These are phyloP conservation scores for Penicillium alfredii DNA, from an alignment of 495 filamentous ascomycete species.

Conservation along the genomic window DNA sequence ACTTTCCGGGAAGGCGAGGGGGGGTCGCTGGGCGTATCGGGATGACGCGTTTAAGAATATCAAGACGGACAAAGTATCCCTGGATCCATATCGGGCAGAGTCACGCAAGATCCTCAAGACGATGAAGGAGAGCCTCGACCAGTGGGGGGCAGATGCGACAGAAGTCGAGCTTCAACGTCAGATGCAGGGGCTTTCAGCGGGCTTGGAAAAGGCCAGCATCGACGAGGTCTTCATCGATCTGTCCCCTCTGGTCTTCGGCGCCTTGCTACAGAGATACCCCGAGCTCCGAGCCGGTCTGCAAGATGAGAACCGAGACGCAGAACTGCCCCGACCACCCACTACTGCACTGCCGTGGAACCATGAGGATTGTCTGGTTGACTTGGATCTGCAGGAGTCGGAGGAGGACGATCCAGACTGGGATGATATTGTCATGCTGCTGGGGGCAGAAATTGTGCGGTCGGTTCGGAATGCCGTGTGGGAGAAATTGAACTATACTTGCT, in stretches of 20 bases:
- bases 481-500: conserved; percentile 79
- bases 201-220: conserved; percentile 85
- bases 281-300: conserved; percentile 59
- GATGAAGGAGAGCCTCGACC: conserved; percentile 66
- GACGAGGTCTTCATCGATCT: conserved; percentile 92
- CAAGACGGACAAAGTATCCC: conserved; percentile 80
- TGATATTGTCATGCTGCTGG: conserved; percentile 80
- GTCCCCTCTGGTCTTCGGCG: conserved; percentile 69
- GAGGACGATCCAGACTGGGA: conserved; percentile 92
- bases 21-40: conserved; percentile 77
- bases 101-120: conserved; percentile 73
- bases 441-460: conserved; percentile 78
- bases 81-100: conserved; percentile 88
- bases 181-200: conserved; percentile 45
- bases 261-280: conserved; percentile 72
- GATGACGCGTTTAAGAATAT: conserved; percentile 71
- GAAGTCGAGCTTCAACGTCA: conserved; percentile 34
- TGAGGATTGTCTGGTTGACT: conserved; percentile 66
- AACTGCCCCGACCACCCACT: conserved; percentile 66
- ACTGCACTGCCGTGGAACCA: conserved; percentile 75
- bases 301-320: conserved; percentile 65
- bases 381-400: conserved; percentile 65
- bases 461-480: conserved; percentile 62
- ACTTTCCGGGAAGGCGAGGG: conserved; percentile 91
- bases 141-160: conserved; percentile 19